Evolutionary conservation across 768 basidiomycete genomes (phyloP).

Genomic region (Pisolithus orientalis): DNA sequence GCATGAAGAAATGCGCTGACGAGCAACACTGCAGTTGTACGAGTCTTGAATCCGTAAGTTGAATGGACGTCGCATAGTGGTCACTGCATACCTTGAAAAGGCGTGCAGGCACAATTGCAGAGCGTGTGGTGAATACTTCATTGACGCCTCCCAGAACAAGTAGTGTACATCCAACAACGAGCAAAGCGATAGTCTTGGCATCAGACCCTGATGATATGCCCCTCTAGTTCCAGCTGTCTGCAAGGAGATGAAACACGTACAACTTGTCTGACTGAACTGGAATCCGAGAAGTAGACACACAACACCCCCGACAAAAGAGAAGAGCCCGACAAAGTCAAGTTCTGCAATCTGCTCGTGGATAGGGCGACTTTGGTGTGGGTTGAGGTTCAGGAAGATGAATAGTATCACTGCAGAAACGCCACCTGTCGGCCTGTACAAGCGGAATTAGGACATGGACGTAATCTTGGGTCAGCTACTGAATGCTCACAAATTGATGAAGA

Average conservation of each 20-base stretch:
- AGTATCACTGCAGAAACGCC: conserved; percentile 56
- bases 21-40: conserved; percentile 61
- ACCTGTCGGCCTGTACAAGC: conserved; percentile 57
- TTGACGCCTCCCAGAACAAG: conserved; percentile 49
- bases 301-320: conserved; percentile 58
- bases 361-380: conserved; percentile 58
- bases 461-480: neutral
- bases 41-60: conserved; percentile 40
- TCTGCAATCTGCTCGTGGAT: conserved; percentile 52
- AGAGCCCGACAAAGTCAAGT: conserved; percentile 69
- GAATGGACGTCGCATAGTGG: neutral
- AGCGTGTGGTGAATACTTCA: conserved; percentile 55
- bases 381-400: conserved; percentile 75
- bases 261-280: conserved; percentile 59
- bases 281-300: conserved; percentile 67
- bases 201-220: conserved; percentile 41
- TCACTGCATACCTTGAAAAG: conserved; percentile 51
- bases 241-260: conserved; percentile 34
- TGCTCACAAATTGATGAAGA: conserved; percentile 69
- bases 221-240: neutral
- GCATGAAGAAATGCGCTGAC: conserved; percentile 58
- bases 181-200: conserved; percentile 52
- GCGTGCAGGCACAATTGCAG: conserved; percentile 69
- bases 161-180: conserved; percentile 51
- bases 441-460: neutral